Conservation (phyloP, 805 yeast species). For the Candida vaughaniae region DNA sequence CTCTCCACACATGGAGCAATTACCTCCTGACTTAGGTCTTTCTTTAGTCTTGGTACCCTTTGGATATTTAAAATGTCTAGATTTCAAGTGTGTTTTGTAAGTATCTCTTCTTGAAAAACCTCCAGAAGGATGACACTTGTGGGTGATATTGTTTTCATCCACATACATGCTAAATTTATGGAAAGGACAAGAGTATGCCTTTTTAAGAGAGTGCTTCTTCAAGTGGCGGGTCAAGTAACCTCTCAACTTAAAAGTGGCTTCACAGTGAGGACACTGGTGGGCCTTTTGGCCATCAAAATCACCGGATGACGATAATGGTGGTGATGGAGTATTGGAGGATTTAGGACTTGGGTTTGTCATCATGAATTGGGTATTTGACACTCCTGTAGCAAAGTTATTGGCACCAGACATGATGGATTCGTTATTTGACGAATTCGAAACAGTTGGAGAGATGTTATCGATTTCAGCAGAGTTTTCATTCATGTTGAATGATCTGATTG, state of each 20-base stretch:
- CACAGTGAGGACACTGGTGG: constrained; percentile 50
- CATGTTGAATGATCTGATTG: constrained; percentile 13
- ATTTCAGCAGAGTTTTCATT: constrained; percentile 9
- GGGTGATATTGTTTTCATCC: constrained; percentile 40
- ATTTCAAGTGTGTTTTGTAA: constrained; percentile 55
- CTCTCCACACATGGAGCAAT: constrained; percentile 56
- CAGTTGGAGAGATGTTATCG: constrained; percentile 31
- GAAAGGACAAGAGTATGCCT: constrained; percentile 58
- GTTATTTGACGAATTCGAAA: constrained; percentile 30
- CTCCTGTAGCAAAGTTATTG: not conserved
- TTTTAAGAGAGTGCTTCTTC: constrained; percentile 49
- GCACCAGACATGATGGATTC: constrained; percentile 10
- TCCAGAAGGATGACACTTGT: constrained; percentile 56
- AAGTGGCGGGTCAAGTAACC: constrained; percentile 56
- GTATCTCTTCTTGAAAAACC: constrained; percentile 62
- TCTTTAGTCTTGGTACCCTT: constrained; percentile 51
- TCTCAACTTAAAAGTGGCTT: constrained; percentile 48
- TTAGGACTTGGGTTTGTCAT: constrained; percentile 25
- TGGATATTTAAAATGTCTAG: constrained; percentile 57
- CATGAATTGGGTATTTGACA: not conserved
- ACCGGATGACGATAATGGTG: constrained; percentile 9
- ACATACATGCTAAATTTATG: constrained; percentile 36
- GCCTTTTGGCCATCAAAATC: constrained; percentile 13
- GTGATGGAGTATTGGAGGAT: constrained; percentile 26
- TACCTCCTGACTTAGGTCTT: constrained; percentile 43